Evolutionary conservation across 176 grass and related monocot genomes (phyloP), one percentile per base, ranked within the genome.

Genomic region (Rhynchospora breviuscula): DNA sequence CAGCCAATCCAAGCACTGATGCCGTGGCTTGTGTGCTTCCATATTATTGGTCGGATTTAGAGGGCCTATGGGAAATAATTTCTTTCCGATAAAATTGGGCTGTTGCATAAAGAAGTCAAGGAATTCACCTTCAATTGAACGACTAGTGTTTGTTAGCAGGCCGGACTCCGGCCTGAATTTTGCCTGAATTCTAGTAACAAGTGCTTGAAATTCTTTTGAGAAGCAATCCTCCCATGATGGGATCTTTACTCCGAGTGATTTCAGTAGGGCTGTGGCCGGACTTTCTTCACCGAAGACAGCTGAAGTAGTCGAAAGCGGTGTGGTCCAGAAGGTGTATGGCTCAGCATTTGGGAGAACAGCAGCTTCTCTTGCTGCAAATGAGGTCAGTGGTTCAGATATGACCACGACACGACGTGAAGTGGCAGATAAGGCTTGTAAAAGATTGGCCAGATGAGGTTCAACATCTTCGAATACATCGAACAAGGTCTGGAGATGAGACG

Each of bases 1-100:
- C 40, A 94, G 85, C 92, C 92, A 94, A n/a, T 73, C 60, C 8
- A 94, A 79, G 68, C 89, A 91, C 17, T 86, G 85, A 52, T 94
- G 90, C 10, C 66, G 72, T 22, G 7, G 25, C 40, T 51, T 11
- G 13, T 31, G n/a, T 51, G 2, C 54, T 22, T n/a, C 10, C 23
- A 21, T 70, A 3, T 9, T 25, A 7, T 11, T 40, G 19, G 10
- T 31, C 8, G 80, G 76, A 6, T 76, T 19, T 0, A 52, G 83
- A 5, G 92, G 87, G 3, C 89, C 89, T 45, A 94, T 1, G 11
- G 83, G 40, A 84, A 94, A 94, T 6, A 79, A 8, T 59, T 74
- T 94, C 85, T 88, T 87, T 33, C 66, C 73, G 0, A 59, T 29
- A 13, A 19, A 56, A 2, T 43, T 25, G 9, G 77, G 52, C 22